A percentile compares a stretch with the other conserved stretches of the same genome.
phyloP scores from a whole-genome alignment of 805 yeast species.

The Starmerella apicola region DNA sequence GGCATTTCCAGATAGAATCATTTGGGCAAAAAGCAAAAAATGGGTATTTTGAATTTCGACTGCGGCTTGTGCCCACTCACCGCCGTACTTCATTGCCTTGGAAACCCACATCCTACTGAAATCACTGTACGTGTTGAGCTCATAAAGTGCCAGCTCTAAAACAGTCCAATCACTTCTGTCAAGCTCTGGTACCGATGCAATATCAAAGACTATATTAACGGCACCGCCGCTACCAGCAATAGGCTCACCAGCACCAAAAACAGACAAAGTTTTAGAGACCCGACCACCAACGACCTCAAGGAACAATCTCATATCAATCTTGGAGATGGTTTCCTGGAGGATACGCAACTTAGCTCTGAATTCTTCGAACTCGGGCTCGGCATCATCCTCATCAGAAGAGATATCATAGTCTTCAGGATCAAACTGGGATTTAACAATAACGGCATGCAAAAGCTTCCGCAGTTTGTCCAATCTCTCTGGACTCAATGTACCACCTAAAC shows the following conservation, averaged over 20 bases:
- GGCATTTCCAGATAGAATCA: slow-evolving; percentile 19
- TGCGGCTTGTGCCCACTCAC: slow-evolving; percentile 10
- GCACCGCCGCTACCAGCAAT: neutral
- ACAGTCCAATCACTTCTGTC: slow-evolving; percentile 46
- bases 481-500: slow-evolving; percentile 24
- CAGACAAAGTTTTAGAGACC: slow-evolving; percentile 4
- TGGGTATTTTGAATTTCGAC: slow-evolving; percentile 8
- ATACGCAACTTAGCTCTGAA: slow-evolving; percentile 59
- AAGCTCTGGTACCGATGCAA: neutral
- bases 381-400: slow-evolving; percentile 16
- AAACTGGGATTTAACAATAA: slow-evolving; percentile 66
- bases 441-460: slow-evolving; percentile 46
- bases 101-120: slow-evolving; percentile 27
- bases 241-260: neutral
- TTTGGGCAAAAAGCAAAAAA: slow-evolving; percentile 31
- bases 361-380: slow-evolving; percentile 43
- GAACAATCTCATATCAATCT: slow-evolving; percentile 43
- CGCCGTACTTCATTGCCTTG: slow-evolving; percentile 13
- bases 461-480: slow-evolving; percentile 28
- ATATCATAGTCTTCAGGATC: slow-evolving; percentile 60
- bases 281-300: slow-evolving; percentile 10
- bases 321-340: slow-evolving; percentile 72
- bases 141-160: slow-evolving; percentile 76
- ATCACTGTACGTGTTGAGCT: slow-evolving; percentile 68
- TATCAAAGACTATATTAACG: neutral